Conservation (phyloP, 164 flowering plant species). For the Berberis vulgaris region DNA sequence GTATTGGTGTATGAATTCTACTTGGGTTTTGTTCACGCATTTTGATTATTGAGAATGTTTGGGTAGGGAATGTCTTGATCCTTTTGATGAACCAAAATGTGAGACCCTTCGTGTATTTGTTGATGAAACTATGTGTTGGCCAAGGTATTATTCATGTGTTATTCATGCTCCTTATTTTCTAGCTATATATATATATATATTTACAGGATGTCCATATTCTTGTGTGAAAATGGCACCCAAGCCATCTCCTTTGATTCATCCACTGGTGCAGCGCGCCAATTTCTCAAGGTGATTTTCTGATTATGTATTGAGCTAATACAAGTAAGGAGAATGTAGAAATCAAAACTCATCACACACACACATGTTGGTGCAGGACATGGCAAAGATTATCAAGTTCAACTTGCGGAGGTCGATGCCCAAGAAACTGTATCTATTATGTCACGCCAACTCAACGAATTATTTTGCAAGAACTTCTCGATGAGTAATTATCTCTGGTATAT, state of each 20-base stretch:
- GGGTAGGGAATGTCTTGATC: slow-evolving; percentile 72
- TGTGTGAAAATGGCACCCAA: slow-evolving; percentile 78
- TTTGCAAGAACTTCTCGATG: slow-evolving; percentile 77
- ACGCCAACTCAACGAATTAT: slow-evolving; percentile 83
- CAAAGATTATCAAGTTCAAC: slow-evolving; percentile 67
- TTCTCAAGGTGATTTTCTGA: slow-evolving; percentile 52
- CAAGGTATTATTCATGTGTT: slow-evolving; percentile 49
- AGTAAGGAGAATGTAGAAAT: too few species aligned
- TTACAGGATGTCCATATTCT: slow-evolving; percentile 77
- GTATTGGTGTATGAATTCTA: background rate
- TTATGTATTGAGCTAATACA: too few species aligned
- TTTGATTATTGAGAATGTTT: background rate
- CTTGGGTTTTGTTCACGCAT: too few species aligned
- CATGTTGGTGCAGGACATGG: slow-evolving; percentile 37
- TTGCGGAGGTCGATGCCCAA: slow-evolving; percentile 88
- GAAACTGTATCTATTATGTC: slow-evolving; percentile 84
- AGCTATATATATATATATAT: background rate
- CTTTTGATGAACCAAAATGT: slow-evolving; percentile 91
- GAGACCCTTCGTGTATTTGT: slow-evolving; percentile 83
- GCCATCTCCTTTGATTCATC: slow-evolving; percentile 50
- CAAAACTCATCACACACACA: background rate
- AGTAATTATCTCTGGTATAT: slow-evolving; percentile 23
- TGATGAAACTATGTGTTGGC: slow-evolving; percentile 76
- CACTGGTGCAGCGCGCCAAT: slow-evolving; percentile 63
- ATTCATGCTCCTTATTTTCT: background rate